A percentile compares a stretch with the other conserved stretches of the same genome.
phyloP scores from a whole-genome alignment of 2,329 filamentous ascomycete species.

The Tolypocladium sp. region DNA sequence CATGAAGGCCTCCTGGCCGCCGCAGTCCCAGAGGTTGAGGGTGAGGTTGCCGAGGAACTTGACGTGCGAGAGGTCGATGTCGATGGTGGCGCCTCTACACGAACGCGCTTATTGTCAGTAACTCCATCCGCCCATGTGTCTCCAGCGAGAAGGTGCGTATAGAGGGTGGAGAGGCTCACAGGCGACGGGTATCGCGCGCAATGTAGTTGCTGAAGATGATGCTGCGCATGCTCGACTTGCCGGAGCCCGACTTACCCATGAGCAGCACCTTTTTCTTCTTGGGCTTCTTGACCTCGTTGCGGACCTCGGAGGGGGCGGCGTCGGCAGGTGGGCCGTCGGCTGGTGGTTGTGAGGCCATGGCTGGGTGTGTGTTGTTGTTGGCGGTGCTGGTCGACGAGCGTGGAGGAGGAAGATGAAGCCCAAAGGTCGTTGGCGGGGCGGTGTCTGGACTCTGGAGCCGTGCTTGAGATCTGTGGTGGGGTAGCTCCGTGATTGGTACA shows the following conservation, averaged over 20 bases:
- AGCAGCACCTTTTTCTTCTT: constrained; percentile 83
- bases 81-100: constrained; percentile 77
- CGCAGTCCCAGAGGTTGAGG: constrained; percentile 97
- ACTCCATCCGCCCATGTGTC: neutral
- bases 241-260: constrained; percentile 94
- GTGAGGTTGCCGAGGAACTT: constrained; percentile 98
- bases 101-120: neutral
- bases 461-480: neutral
- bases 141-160: neutral
- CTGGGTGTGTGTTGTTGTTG: neutral
- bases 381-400: neutral
- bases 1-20: constrained; percentile 97
- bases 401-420: neutral
- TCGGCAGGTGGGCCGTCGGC: neutral
- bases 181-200: constrained; percentile 82
- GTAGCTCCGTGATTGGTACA: neutral
- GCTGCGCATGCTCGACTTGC: constrained; percentile 96
- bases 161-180: constrained; percentile 35
- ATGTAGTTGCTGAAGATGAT: constrained; percentile 99
- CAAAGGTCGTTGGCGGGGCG: neutral
- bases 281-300: constrained; percentile 51
- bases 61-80: constrained; percentile 96
- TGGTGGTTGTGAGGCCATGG: constrained; percentile 5
- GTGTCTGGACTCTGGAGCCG: neutral
- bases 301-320: constrained; percentile 19